Evolutionary conservation across 495 filamentous ascomycete species (phyloP).

Genomic region (Penicillium desertorum): DNA sequence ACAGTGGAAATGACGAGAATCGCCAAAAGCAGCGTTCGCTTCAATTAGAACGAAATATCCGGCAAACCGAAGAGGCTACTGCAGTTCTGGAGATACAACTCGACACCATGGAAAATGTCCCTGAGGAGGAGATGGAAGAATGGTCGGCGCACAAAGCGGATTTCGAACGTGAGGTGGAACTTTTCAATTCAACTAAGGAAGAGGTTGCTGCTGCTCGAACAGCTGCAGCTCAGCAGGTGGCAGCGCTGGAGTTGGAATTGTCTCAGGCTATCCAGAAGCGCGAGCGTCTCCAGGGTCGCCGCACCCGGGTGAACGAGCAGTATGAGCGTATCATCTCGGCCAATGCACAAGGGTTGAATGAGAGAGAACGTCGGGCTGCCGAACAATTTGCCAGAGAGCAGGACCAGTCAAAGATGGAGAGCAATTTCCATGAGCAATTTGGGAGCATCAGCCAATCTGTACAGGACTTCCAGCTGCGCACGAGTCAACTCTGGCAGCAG

Average conservation of each 20-base stretch:
- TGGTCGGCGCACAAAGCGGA: constrained; percentile 59
- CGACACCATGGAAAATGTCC: constrained; percentile 64
- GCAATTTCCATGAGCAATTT: constrained; percentile 47
- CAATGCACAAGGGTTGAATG: constrained; percentile 71
- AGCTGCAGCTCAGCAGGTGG: constrained; percentile 62
- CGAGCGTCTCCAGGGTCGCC: constrained; percentile 74
- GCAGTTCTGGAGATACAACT: constrained; percentile 61
- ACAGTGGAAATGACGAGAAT: constrained; percentile 78
- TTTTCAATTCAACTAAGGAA: constrained; percentile 58
- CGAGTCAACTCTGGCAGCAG: constrained; percentile 51
- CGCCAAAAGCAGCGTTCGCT: constrained; percentile 74
- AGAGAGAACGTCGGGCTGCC: constrained; percentile 68
- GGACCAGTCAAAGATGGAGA: constrained; percentile 60
- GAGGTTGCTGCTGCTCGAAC: constrained; percentile 61
- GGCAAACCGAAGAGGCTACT: constrained; percentile 78
- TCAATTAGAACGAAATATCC: constrained; percentile 74
- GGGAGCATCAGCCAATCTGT: constrained; percentile 44
- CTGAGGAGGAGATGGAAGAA: constrained; percentile 62
- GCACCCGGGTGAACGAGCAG: constrained; percentile 74
- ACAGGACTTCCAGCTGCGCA: constrained; percentile 49
- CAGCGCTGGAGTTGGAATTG: constrained; percentile 65
- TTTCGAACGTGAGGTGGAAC: constrained; percentile 64
- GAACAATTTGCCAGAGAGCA: constrained; percentile 65
- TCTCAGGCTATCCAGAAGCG: constrained; percentile 66
- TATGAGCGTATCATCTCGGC: constrained; percentile 74